Evolutionary conservation across 2,329 filamentous ascomycete genomes (phyloP), one percentile per base, ranked within the genome.

Genomic region (Beauveria sp.): DNA sequence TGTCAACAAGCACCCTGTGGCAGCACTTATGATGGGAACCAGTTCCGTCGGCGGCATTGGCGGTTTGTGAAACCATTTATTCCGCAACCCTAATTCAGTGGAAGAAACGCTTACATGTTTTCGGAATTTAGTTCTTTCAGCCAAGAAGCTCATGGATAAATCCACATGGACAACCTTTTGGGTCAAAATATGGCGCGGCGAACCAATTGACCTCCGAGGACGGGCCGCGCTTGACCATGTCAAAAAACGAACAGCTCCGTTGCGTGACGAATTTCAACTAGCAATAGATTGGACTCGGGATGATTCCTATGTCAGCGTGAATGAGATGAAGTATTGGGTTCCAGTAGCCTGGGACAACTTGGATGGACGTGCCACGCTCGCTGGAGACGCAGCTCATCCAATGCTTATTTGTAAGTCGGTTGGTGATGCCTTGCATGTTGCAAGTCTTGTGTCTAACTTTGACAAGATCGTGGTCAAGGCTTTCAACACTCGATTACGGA

Each of bases 401-500:
- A 80, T 80, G 77, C 67, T 77, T 16, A 70, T 73, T 30, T 77
- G 73, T 75, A 66, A 65, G 69, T 63, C 2, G 9, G 10, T 24
- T 20, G 2, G 26, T 4, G 18, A 20, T 40, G 12, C 1, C 4
- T 28, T 42, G 45, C n/a, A 22, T 7, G 4, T 51, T 3, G 5
- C 10, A n/a, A 8, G 16, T 24, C 34, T 14, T 5, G 12, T 14
- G 2, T 50, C 18, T 50, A 24, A 46, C 45, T 24, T 24, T 16
- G 10, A 40, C 1, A n/a, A 73, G 72, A 74, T 64, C 74, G 77
- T n/a, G 78, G 77, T 0, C 78, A 80, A 65, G 77, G 77, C 8
- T 71, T 77, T 42, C 77, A 80, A 62, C 74, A 79, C 63, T 72
- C 72, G 34, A 74, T 79, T 47, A 67, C 67, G 1, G 77, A 79